Conservation (phyloP, 1,284 basidiomycete species). For the Puccinia novopanici region DNA sequence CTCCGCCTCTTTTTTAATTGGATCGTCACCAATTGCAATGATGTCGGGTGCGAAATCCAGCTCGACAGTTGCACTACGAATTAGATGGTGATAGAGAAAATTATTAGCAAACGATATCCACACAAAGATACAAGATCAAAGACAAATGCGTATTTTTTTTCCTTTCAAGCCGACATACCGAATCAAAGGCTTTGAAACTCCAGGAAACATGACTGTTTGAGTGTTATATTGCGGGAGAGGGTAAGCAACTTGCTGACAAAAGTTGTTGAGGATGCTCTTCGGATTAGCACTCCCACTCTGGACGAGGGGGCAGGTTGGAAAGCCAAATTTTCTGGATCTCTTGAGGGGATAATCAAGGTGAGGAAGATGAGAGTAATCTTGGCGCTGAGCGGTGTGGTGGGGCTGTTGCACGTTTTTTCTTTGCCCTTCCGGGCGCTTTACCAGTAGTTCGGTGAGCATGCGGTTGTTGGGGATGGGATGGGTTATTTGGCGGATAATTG, state of each 20-base stretch:
- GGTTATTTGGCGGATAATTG: not conserved
- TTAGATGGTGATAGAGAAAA: not conserved
- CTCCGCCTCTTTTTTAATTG: conserved; percentile 71
- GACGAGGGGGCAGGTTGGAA: conserved; percentile 22
- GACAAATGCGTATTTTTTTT: not conserved
- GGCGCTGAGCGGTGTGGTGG: not conserved
- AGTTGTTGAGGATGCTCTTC: conserved; percentile 49
- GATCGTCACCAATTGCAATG: conserved; percentile 67
- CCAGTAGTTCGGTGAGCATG: not conserved
- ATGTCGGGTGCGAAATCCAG: conserved; percentile 52
- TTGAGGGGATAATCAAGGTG: conserved; percentile 14
- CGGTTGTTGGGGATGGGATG: conserved; percentile 13
- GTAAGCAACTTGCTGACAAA: conserved; percentile 19
- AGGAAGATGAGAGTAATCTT: conserved; percentile 22
- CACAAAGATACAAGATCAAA: not conserved
- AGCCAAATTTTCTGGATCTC: conserved; percentile 26
- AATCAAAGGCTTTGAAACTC: conserved; percentile 11
- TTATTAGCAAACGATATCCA: not conserved
- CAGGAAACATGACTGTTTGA: conserved; percentile 35
- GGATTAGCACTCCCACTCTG: conserved; percentile 46
- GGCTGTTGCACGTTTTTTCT: not conserved
- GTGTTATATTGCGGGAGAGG: conserved; percentile 32
- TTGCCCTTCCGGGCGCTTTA: not conserved
- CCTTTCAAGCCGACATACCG: conserved; percentile 23
- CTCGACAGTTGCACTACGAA: conserved; percentile 25